Evolutionary conservation across 2,329 filamentous ascomycete genomes (phyloP).

Genomic region (Colletotrichum nymphaeae): DNA sequence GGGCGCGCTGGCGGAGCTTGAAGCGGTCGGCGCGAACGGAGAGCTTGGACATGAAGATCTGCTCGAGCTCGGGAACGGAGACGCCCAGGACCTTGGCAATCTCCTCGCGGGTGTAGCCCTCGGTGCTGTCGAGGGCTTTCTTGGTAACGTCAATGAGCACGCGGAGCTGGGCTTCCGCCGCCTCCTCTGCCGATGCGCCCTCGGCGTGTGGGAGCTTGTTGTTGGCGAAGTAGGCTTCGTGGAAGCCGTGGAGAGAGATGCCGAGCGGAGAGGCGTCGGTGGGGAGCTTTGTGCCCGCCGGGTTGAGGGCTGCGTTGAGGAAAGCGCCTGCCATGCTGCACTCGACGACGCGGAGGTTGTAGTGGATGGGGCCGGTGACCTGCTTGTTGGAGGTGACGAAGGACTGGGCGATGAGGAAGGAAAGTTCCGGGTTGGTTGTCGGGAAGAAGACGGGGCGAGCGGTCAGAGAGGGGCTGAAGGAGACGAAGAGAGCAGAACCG

Average conservation of each 20-base stretch:
- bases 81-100: slow-evolving; percentile 79
- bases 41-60: slow-evolving; percentile 86
- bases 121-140: slow-evolving; percentile 78
- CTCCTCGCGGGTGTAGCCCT: slow-evolving; percentile 90
- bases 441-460: slow-evolving; percentile 86
- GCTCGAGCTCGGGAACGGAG: slow-evolving; percentile 77
- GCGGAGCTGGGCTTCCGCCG: slow-evolving; percentile 73
- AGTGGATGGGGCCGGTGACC: slow-evolving; percentile 91
- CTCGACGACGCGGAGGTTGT: slow-evolving; percentile 97
- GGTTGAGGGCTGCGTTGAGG: slow-evolving; percentile 69
- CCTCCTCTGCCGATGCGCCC: slow-evolving; percentile 38
- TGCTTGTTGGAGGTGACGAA: slow-evolving; percentile 96
- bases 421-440: slow-evolving; percentile 82
- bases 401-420: slow-evolving; percentile 93
- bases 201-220: slow-evolving; percentile 50
- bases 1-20: slow-evolving; percentile 85
- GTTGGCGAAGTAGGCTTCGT: slow-evolving; percentile 80
- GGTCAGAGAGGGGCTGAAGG: slow-evolving; percentile 83
- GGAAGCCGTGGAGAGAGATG: slow-evolving; percentile 86
- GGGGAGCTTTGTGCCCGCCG: slow-evolving; percentile 71
- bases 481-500: slow-evolving; percentile 89
- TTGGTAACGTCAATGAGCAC: slow-evolving; percentile 77
- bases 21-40: slow-evolving; percentile 89
- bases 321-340: slow-evolving; percentile 87
- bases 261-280: slow-evolving; percentile 85